Evolutionary conservation across 2,329 filamentous ascomycete genomes (phyloP).

Genomic region (Capronia americana): DNA sequence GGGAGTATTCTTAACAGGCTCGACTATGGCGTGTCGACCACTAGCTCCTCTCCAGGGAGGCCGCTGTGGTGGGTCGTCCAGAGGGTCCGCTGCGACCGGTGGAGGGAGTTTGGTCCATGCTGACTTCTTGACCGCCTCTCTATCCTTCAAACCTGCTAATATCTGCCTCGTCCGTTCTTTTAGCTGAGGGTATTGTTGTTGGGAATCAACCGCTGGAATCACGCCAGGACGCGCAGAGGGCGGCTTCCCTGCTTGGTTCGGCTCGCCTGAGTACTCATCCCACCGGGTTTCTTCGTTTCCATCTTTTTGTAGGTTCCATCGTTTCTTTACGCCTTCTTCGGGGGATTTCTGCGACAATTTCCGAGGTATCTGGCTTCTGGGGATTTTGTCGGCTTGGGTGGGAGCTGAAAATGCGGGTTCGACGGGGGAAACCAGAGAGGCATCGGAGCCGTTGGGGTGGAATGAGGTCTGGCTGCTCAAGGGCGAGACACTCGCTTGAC

Average conservation of each 20-base stretch:
- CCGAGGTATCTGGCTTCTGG: conserved; percentile 35
- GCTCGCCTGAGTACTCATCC: conserved; percentile 72
- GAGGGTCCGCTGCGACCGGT: conserved; percentile 48
- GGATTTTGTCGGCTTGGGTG: conserved; percentile 26
- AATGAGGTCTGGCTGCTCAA: conserved; percentile 40
- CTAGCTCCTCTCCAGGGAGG: conserved; percentile 74
- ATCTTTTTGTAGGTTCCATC: conserved; percentile 37
- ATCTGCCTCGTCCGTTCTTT: conserved; percentile 49
- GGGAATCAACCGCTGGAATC: conserved; percentile 35
- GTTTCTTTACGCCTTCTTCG: conserved; percentile 35
- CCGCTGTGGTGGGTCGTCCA: conserved; percentile 55
- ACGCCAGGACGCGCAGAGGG: conserved; percentile 40
- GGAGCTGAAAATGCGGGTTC: conserved; percentile 41
- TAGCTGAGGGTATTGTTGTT: conserved; percentile 42
- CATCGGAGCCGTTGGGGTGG: conserved; percentile 33
- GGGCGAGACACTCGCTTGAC: conserved; percentile 35
- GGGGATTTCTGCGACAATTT: conserved; percentile 38
- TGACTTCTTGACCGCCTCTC: conserved; percentile 44
- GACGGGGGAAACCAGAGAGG: conserved; percentile 41
- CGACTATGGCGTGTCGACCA: conserved; percentile 69
- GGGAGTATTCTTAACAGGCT: conserved; percentile 67
- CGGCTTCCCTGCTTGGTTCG: conserved; percentile 59
- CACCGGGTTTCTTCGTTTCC: conserved; percentile 56
- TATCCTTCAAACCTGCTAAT: conserved; percentile 41
- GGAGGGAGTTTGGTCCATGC: conserved; percentile 41